Evolutionary conservation across 106 monocot species (phyloP), one percentile per base, ranked within the genome.

Genomic region (Cymbidium sinense): DNA sequence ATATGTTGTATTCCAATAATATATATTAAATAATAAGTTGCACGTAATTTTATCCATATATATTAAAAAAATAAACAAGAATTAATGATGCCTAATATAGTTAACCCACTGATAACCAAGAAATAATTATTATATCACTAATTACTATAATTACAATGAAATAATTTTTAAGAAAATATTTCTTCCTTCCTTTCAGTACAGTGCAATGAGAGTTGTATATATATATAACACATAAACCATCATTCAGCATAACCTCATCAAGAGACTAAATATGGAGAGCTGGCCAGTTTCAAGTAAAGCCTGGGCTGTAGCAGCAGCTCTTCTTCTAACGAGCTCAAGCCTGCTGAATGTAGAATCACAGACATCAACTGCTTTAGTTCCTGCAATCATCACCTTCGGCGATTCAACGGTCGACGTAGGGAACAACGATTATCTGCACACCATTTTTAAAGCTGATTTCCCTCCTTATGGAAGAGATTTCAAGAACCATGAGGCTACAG

Each of bases 381-480:
- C n/a, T n/a, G n/a, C n/a, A n/a, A 91, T 50, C n/a, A 93, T 96
- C 20, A 91, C 88, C 0, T 96, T 96, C 51, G 96, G 96, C 0
- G 96, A 96, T 80, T 96, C 96, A 0, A 35, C 89, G 6, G 96
- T 91, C 1, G 96, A 96, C 44, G 91, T 96, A 4, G 93, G 96
- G 34, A 96, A 96, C 85, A 96, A 96, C 43, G 82, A 96, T 83
- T 88, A 93, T 70, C 76, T 96, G 13, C 37, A 71, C 11, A 94
- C 94, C 2, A 7, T 85, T 5, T n/a, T 96, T 74, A 85, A 83
- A 77, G 89, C 96, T 1, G 81, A 94, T 70, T 96, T 83, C 64
- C 91, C 93, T 0, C 96, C 96, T 4, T 96, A 96, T 35, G 96
- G 96, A 9, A 86, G 93, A 69, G 96, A 96, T 39, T 96, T 90